Evolutionary conservation across 345 rosid species (phyloP).

Genomic region (Populus pruinosa): DNA sequence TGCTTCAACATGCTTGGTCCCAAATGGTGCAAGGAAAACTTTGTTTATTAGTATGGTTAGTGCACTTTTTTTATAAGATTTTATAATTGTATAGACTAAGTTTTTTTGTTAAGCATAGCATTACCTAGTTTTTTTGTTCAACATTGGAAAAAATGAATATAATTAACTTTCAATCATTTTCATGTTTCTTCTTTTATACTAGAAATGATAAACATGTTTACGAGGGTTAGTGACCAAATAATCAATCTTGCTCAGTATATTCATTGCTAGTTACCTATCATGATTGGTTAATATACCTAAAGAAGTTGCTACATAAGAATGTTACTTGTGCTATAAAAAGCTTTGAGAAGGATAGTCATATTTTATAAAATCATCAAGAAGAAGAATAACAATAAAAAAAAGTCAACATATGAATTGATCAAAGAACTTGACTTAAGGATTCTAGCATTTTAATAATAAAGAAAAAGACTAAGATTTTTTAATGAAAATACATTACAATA

Average conservation of each 20-base stretch:
- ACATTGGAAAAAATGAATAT: background rate
- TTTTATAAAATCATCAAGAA: too few species aligned
- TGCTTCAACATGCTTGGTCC: slow-evolving; percentile 98
- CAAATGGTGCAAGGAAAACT: slow-evolving; percentile 91
- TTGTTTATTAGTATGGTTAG: slow-evolving; percentile 89
- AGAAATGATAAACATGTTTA: background rate
- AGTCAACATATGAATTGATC: too few species aligned
- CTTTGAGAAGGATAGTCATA: too few species aligned
- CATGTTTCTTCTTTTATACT: background rate
- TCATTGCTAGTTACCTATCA: too few species aligned
- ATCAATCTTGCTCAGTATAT: background rate
- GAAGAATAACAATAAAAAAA: too few species aligned
- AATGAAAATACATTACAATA: too few species aligned
- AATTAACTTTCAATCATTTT: background rate
- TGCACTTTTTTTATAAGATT: background rate
- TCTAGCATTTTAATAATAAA: fast-evolving
- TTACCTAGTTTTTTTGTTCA: background rate
- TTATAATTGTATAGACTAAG: background rate
- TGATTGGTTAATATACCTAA: too few species aligned
- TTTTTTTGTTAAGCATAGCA: background rate
- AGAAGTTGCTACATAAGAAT: too few species aligned
- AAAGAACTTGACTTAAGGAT: too few species aligned
- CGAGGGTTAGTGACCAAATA: background rate
- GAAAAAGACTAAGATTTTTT: too few species aligned
- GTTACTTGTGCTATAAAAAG: too few species aligned